Evolutionary conservation across 1,139 yeast species (phyloP).

Genomic region (Saccharomyces hybrid): DNA sequence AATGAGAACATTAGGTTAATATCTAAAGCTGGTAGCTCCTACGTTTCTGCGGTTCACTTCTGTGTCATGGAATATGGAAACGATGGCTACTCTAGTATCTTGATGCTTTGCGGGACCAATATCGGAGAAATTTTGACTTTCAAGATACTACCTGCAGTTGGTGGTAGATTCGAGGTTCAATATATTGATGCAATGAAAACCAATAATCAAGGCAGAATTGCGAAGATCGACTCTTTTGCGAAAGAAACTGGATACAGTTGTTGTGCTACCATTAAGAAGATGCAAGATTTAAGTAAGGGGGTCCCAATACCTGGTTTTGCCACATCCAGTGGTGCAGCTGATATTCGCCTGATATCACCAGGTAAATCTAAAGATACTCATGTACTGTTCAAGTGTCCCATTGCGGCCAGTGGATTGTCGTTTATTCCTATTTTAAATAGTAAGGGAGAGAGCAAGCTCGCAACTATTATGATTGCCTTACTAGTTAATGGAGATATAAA

Average conservation of each 20-base stretch:
- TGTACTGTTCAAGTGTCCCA: constrained; percentile 40
- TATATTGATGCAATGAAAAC: constrained; percentile 45
- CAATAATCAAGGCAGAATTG: constrained; percentile 43
- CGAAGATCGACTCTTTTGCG: constrained; percentile 54
- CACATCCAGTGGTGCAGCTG: constrained; percentile 50
- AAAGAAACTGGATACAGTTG: constrained; percentile 54
- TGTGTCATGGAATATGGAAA: constrained; percentile 56
- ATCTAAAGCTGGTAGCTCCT: constrained; percentile 25
- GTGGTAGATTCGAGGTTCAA: constrained; percentile 62
- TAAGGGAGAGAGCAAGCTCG: constrained; percentile 31
- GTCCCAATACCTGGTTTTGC: constrained; percentile 57
- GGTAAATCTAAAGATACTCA: constrained; percentile 59
- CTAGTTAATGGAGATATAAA: constrained; percentile 38
- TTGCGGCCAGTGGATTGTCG: constrained; percentile 56
- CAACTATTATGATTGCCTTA: constrained; percentile 39
- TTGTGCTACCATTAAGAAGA: constrained; percentile 52
- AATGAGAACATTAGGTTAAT: constrained; percentile 36
- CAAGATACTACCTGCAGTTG: constrained; percentile 57
- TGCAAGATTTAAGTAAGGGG: constrained; percentile 59
- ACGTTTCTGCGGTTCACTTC: constrained; percentile 60
- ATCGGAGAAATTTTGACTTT: constrained; percentile 69
- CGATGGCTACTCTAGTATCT: constrained; percentile 63
- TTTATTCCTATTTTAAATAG: constrained; percentile 28
- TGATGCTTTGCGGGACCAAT: constrained; percentile 71
- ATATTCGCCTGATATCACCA: constrained; percentile 55